These are phyloP conservation scores for Taiozyma sp. DNA, from an alignment of 1,139 yeast species.

Conservation along the genomic window DNA sequence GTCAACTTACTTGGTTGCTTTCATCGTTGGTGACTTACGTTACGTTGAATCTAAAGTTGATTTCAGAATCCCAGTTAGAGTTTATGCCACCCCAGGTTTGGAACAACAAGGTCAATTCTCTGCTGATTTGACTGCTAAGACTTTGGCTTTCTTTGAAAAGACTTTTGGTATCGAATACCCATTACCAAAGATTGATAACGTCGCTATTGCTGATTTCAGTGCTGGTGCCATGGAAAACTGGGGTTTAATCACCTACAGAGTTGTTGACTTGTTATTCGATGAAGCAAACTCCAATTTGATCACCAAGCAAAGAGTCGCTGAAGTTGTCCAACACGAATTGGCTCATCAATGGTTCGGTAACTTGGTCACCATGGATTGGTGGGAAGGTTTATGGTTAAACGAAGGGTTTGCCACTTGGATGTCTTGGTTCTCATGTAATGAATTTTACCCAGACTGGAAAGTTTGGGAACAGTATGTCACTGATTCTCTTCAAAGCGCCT, in stretches of 20 bases:
- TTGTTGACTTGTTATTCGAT: constrained; percentile 62
- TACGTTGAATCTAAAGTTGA: constrained; percentile 48
- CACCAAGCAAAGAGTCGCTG: constrained; percentile 66
- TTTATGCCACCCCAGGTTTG: constrained; percentile 70
- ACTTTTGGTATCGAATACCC: constrained; percentile 66
- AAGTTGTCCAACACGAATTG: constrained; percentile 75
- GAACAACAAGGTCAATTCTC: constrained; percentile 59
- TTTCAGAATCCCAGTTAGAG: constrained; percentile 50
- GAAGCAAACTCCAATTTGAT: constrained; percentile 50
- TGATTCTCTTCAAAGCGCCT: constrained; percentile 60
- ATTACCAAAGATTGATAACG: constrained; percentile 67
- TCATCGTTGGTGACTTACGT: constrained; percentile 74
- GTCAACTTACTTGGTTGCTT: constrained; percentile 75
- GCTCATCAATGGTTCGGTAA: constrained; percentile 88
- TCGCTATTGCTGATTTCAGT: constrained; percentile 71
- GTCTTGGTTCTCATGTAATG: constrained; percentile 64
- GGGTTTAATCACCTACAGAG: constrained; percentile 72
- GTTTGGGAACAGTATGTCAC: constrained; percentile 60
- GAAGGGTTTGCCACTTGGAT: constrained; percentile 87
- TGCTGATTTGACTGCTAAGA: constrained; percentile 61
- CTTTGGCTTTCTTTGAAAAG: constrained; percentile 60
- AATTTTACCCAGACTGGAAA: constrained; percentile 69
- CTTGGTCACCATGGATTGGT: constrained; percentile 81
- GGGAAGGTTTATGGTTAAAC: constrained; percentile 82
- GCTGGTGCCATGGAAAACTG: constrained; percentile 86